Conservation (phyloP, 768 basidiomycete species). For the Pisolithus microcarpus region DNA sequence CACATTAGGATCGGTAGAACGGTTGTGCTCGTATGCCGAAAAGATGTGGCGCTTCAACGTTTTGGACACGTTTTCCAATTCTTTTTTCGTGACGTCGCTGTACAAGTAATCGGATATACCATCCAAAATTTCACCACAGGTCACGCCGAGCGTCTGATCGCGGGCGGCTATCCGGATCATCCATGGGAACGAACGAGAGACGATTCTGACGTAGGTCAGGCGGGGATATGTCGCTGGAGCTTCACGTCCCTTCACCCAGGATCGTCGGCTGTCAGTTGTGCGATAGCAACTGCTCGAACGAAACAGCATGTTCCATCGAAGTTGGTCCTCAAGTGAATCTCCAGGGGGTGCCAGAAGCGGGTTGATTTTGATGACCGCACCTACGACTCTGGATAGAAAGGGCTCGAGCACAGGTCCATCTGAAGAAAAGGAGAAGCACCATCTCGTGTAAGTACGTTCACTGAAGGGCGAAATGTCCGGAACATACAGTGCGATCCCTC, state of each 20-base stretch:
- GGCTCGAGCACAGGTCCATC: conserved; percentile 70
- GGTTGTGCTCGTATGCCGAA: conserved; percentile 56
- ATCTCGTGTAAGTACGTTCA: conserved; percentile 7
- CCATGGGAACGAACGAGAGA: conserved; percentile 53
- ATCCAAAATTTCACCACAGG: conserved; percentile 62
- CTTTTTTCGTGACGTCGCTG: conserved; percentile 41
- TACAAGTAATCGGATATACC: conserved; percentile 45
- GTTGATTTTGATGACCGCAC: conserved; percentile 46
- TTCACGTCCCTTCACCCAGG: conserved; percentile 61
- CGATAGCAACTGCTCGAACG: conserved; percentile 51
- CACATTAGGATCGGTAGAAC: conserved; percentile 53
- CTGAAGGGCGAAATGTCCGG: not conserved
- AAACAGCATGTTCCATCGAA: conserved; percentile 75
- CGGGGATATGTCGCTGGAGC: conserved; percentile 64
- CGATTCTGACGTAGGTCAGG: conserved; percentile 40
- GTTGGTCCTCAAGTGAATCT: conserved; percentile 37
- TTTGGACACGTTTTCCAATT: conserved; percentile 39
- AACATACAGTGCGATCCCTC: conserved; percentile 39
- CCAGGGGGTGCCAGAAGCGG: conserved; percentile 52
- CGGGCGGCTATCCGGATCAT: conserved; percentile 41
- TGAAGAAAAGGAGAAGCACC: conserved; percentile 18
- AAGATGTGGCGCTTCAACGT: conserved; percentile 37
- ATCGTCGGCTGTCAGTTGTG: conserved; percentile 52
- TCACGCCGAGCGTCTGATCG: conserved; percentile 45
- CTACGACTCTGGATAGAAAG: conserved; percentile 38